A percentile compares a stretch with the other conserved stretches of the same genome.
Conservation (phyloP, 306 rosid species). For the Vachellia collinsii region DNA sequence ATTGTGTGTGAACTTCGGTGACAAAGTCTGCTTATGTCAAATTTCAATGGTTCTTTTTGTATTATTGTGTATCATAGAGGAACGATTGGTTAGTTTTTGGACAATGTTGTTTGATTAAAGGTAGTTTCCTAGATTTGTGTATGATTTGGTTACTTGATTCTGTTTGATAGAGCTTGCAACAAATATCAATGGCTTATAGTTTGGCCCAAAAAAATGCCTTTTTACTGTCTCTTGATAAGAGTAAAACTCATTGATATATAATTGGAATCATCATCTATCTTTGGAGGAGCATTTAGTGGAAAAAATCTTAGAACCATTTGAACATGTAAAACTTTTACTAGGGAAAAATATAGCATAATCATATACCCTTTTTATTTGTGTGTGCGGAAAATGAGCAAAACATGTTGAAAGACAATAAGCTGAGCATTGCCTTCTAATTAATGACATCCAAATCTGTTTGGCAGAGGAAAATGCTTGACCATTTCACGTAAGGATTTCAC, state of each 20-base stretch:
- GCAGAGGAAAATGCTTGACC: not conserved
- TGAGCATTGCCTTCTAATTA: not conserved
- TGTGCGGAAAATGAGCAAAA: not conserved
- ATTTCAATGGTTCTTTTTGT: too few relatives aligned
- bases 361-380: not conserved
- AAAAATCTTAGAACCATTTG: not conserved
- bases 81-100: conserved; percentile 2
- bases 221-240: conserved; percentile 66
- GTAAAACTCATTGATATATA: too few relatives aligned
- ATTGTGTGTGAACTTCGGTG: too few relatives aligned
- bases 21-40: too few relatives aligned
- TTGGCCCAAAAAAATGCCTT: too few relatives aligned
- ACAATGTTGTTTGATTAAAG: not conserved
- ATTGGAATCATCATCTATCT: not conserved
- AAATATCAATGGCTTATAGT: conserved; percentile 71
- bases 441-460: not conserved
- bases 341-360: not conserved
- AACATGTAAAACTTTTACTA: not conserved
- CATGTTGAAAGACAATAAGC: not conserved
- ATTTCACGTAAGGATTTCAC: too few relatives aligned
- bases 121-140: not conserved
- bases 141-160: conserved; percentile 21
- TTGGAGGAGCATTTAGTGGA: not conserved
- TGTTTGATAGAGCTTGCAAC: conserved; percentile 33
- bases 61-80: not conserved